phyloP scores from a whole-genome alignment of 1,139 yeast genomes.

The Yamadazyma spencermartinsiae region DNA sequence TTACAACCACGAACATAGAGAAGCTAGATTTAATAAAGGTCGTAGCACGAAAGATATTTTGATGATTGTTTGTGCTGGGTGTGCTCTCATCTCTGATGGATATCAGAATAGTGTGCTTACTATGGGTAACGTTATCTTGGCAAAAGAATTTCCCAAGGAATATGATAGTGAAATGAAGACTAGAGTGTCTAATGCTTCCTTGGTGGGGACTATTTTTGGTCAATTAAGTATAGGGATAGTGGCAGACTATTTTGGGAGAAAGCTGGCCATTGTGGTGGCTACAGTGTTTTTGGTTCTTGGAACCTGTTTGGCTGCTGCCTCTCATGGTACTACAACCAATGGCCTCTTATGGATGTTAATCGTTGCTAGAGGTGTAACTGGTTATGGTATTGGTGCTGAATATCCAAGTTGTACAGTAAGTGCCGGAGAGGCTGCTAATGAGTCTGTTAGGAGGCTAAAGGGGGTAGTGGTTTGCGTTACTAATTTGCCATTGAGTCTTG shows the following conservation, averaged over 20 bases:
- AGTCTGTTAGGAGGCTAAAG: conserved; percentile 60
- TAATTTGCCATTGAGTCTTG: conserved; percentile 69
- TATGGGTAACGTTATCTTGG: conserved; percentile 43
- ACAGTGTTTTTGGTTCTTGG: conserved; percentile 47
- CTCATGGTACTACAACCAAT: conserved; percentile 42
- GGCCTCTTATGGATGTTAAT: conserved; percentile 72
- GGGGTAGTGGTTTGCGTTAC: conserved; percentile 65
- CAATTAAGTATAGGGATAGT: conserved; percentile 47
- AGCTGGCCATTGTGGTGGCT: conserved; percentile 47
- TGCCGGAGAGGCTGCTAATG: conserved; percentile 74
- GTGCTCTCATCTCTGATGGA: conserved; percentile 54
- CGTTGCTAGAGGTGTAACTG: conserved; percentile 66
- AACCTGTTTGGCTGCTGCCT: conserved; percentile 49
- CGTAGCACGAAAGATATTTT: conserved; percentile 31
- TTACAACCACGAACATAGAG: conserved; percentile 38
- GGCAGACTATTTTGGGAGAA: conserved; percentile 49
- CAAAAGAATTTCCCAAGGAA: conserved; percentile 28
- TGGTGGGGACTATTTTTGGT: conserved; percentile 52
- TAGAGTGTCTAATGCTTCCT: conserved; percentile 48
- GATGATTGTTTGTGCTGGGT: conserved; percentile 47
- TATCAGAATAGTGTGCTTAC: conserved; percentile 54
- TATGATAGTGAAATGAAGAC: conserved; percentile 43
- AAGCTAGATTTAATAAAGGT: conserved; percentile 29
- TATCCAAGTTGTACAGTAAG: conserved; percentile 70
- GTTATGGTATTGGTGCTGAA: conserved; percentile 79